Conservation (phyloP, 2,329 filamentous ascomycete species). For the Arthroderma sp. region DNA sequence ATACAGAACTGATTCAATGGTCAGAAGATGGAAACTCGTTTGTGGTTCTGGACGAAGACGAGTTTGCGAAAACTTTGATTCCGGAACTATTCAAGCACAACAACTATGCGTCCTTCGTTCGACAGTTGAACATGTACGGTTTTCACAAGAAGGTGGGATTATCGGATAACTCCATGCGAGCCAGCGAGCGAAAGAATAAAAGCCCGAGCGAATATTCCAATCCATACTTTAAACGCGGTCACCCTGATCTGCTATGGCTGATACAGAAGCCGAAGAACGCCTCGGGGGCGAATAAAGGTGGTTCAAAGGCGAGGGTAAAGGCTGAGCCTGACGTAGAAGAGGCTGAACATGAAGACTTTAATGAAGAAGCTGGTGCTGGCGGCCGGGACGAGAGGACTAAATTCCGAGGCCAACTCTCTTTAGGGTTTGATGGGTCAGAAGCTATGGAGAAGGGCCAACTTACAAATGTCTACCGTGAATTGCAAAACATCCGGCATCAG, state of each 20-base stretch:
- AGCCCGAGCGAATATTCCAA: conserved; percentile 97
- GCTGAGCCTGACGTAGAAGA: conserved; percentile 50
- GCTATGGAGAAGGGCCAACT: conserved; percentile 41
- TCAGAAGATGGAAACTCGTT: conserved; percentile 94
- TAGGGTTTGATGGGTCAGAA: conserved; percentile 19
- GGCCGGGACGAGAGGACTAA: conserved; percentile 23
- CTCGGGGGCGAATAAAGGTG: conserved; percentile 39
- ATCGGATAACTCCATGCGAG: conserved; percentile 94
- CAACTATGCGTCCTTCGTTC: conserved; percentile 65
- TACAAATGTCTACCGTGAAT: conserved; percentile 60
- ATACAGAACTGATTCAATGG: conserved; percentile 92
- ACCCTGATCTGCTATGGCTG: conserved; percentile 85
- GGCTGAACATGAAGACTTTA: conserved; percentile 53
- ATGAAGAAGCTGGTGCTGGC: conserved; percentile 26
- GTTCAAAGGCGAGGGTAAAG: conserved; percentile 34
- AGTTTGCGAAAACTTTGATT: conserved; percentile 60
- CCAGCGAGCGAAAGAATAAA: conserved; percentile 93
- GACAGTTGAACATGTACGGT: conserved; percentile 55
- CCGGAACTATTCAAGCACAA: conserved; percentile 68
- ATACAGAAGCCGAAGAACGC: conserved; percentile 89
- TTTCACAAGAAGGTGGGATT: conserved; percentile 65
- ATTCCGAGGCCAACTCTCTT: conserved; percentile 29
- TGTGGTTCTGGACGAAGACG: conserved; percentile 91
- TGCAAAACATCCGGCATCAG: conserved; percentile 70
- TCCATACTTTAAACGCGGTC: conserved; percentile 84